Base-by-base conservation (phyloP, 2,329 filamentous ascomycete genomes). In the Colletotrichum musae region DNA sequence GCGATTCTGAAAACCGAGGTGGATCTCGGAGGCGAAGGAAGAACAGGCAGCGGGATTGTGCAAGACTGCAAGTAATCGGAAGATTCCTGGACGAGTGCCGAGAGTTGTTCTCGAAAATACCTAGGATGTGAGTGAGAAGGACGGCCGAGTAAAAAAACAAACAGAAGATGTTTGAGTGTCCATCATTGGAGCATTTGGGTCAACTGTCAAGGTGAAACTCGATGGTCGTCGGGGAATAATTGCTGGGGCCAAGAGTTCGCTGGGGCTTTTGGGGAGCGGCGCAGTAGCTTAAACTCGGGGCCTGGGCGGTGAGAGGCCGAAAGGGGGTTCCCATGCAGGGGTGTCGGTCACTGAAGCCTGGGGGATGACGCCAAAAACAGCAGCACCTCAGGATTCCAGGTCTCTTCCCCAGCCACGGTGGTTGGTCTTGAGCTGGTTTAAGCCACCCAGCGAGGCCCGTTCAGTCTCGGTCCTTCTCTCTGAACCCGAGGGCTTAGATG, bases 211-310 rank as follows among this genome's bases (percentile, higher is more conserved):
- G 36, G 18, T 69, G 66, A 69, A 69, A 56, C 65, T 48, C 18
- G 21, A 45, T 18, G n/a, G 21, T 41, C 48, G 50, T 59, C 62
- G 66, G 62, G 43, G 51, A 66, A 54, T 60, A 51, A 56, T 45
- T 69, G 62, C 66, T 66, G 48, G 54, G 61, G 51, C 66, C 66
- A 59, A 66, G 66, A 41, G 62, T 66, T 69, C 56, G 54, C 48
- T 24, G 48, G 45, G 45, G 45, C 32, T 36, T 36, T 36, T 47
- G 15, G 16, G 45, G 32, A 36, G 32, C 32, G 32, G 32, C 32
- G 32, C 32, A 36, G 32, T 36, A 36, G 32, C 32, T 36, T 36
- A 36, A 36, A 36, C 7, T 36, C 32, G 32, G 32, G 32, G 32
- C 21, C 45, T 28, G 15, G 54, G 54, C 39, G 54, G 39, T 58